Base-by-base conservation (phyloP, 2,329 filamentous ascomycete genomes). In the Neopestalotiopsis rosae region DNA sequence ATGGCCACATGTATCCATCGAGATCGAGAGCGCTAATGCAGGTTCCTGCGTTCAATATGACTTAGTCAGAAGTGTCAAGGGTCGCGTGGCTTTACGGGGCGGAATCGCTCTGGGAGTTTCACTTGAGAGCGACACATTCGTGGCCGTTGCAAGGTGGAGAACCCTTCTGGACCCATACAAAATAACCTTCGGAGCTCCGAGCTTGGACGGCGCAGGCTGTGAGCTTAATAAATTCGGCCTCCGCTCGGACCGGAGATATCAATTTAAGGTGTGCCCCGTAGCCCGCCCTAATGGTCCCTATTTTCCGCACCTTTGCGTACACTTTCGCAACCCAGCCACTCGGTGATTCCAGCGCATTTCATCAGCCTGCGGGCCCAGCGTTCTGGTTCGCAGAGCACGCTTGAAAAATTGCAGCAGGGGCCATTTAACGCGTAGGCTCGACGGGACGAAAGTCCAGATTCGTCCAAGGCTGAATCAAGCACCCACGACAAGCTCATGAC, bases 1-100 rank as follows among this genome's bases (percentile, higher is more conserved):
- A 28, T 28, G 24, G 24, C 24, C 24, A 28, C 4, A 28, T 28
- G 24, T 28, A 28, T 28, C 24, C 24, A 1, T 28, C 24, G 24
- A 28, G 3, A 28, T 28, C 4, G 24, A 38, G 34, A 38, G 10
- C 6, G 34, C 34, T 38, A 38, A 38, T 38, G 34, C 34, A 38
- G 5, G 34, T 38, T 38, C 6, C 34, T 10, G 34, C 34, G 34
- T 10, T 38, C 34, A 38, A 38, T 38, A 38, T 38, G n/a, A 12
- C 20, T 52, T 52, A 52, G 45, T 52, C 45, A 52, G 45, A 7
- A 24, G n/a, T 17, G 3, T 52, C 45, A 52, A n/a, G 45, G 45
- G 45, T 52, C 45, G 45, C 45, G 45, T 52, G 45, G 45, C 45
- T 52, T 49, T 52, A 52, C 45, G 45, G 45, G 45, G 45, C 45